Conservation (phyloP, 148 eudicot species). For the Camellia granthamiana region DNA sequence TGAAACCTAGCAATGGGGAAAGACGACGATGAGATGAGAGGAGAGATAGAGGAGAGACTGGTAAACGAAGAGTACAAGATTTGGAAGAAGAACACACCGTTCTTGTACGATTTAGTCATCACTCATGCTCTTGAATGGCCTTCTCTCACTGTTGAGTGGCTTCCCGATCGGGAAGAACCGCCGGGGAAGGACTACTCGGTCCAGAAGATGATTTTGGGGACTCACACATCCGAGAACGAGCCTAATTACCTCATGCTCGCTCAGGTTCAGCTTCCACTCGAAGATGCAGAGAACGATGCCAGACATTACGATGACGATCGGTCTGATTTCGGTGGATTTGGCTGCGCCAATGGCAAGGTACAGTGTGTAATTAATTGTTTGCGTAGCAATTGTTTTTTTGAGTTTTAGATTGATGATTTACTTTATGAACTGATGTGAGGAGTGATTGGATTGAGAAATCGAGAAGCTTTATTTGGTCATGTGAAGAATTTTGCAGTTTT, state of each 20-base stretch:
- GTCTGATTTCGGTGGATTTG: conserved; percentile 69
- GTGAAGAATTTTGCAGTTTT: background rate
- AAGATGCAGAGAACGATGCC: conserved; percentile 71
- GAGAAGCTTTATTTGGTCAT: too few species aligned
- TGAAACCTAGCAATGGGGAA: conserved; percentile 48
- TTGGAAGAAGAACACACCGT: conserved; percentile 91
- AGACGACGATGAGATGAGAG: conserved; percentile 72
- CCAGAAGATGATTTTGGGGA: conserved; percentile 88
- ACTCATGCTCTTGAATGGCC: conserved; percentile 95
- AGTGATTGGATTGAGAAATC: background rate
- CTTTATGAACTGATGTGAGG: background rate
- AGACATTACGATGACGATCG: conserved; percentile 63
- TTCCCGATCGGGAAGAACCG: conserved; percentile 73
- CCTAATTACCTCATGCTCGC: conserved; percentile 86
- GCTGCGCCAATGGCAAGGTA: conserved; percentile 76
- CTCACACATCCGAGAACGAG: conserved; percentile 80
- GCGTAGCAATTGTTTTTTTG: background rate
- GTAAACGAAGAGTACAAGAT: conserved; percentile 86
- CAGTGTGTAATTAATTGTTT: background rate
- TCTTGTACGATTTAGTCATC: conserved; percentile 74
- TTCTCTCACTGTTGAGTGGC: conserved; percentile 93
- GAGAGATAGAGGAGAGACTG: conserved; percentile 72
- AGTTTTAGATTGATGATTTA: background rate
- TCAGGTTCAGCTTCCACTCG: conserved; percentile 82
- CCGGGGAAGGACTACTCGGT: conserved; percentile 85